These are phyloP conservation scores for Alternaria longipes DNA, from an alignment of 2,329 filamentous ascomycete genomes.

Conservation along the genomic window DNA sequence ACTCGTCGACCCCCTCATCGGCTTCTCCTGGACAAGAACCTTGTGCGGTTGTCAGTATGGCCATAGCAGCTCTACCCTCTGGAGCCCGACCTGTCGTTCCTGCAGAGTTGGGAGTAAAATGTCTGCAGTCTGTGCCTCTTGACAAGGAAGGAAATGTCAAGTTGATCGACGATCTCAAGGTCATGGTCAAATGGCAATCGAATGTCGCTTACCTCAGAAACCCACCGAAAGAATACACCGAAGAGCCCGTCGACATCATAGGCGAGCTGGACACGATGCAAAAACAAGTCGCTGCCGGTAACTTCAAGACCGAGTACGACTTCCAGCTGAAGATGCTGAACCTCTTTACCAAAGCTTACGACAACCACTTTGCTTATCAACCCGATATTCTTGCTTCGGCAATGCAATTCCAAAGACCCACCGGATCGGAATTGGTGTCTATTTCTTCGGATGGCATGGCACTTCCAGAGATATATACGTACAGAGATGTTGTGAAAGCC, in stretches of 20 bases:
- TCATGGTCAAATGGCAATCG: conserved; percentile 52
- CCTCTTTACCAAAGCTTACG: conserved; percentile 50
- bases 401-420: conserved; percentile 49
- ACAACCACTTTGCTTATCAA: conserved; percentile 53
- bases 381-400: conserved; percentile 50
- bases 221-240: conserved; percentile 49
- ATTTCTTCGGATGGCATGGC: conserved; percentile 49
- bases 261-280: conserved; percentile 49
- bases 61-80: conserved; percentile 36
- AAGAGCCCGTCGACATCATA: conserved; percentile 52
- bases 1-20: conserved; percentile 25
- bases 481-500: conserved; percentile 40
- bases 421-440: conserved; percentile 44
- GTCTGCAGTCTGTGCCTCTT: conserved; percentile 50
- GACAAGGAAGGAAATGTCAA: conserved; percentile 44
- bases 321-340: conserved; percentile 51
- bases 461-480: conserved; percentile 50
- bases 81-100: conserved; percentile 41
- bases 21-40: conserved; percentile 38
- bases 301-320: conserved; percentile 53
- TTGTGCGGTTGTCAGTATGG: conserved; percentile 44
- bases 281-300: conserved; percentile 37
- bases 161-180: conserved; percentile 47
- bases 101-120: conserved; percentile 47
- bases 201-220: conserved; percentile 52